Conservation (phyloP, 345 rosid species). For the Pistacia atlantica region DNA sequence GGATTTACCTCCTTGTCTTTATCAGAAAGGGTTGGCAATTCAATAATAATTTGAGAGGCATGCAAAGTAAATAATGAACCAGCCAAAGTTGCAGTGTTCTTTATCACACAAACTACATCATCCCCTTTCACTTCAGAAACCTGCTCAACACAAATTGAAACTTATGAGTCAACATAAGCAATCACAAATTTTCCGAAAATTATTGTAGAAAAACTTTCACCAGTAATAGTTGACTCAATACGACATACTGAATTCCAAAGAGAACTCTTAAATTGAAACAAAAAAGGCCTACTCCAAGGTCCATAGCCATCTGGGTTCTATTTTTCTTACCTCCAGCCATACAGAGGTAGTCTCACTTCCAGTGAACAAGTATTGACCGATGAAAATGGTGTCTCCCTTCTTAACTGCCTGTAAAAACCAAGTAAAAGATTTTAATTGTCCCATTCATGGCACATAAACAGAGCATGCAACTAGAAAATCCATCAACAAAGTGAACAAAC, state of each 20-base stretch:
- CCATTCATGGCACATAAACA: background rate
- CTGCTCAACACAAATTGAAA: slow-evolving; percentile 39
- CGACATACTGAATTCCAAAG: background rate
- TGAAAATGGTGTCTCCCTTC: slow-evolving; percentile 88
- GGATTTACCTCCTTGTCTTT: slow-evolving; percentile 82
- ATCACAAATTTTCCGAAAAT: background rate
- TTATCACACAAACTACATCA: slow-evolving; percentile 82
- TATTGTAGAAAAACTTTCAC: background rate
- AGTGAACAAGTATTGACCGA: slow-evolving; percentile 93
- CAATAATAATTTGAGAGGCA: slow-evolving; percentile 84
- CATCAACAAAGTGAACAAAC: background rate
- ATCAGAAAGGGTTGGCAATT: slow-evolving; percentile 84
- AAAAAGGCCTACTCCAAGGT: background rate
- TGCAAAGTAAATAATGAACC: slow-evolving; percentile 90
- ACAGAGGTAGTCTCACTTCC: slow-evolving; percentile 99
- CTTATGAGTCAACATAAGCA: slow-evolving; percentile 4
- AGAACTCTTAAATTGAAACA: background rate
- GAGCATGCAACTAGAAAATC: background rate
- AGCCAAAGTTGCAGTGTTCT: slow-evolving; percentile 86
- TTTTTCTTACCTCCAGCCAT: slow-evolving; percentile 81
- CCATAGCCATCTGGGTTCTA: background rate
- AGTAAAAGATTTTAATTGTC: slow-evolving; percentile 13
- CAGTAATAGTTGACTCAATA: background rate
- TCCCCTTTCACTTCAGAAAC: slow-evolving; percentile 80
- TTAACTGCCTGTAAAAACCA: slow-evolving; percentile 77